These are phyloP conservation scores for Mallotus repandus DNA, from an alignment of 441 rosid genomes.

Conservation along the genomic window DNA sequence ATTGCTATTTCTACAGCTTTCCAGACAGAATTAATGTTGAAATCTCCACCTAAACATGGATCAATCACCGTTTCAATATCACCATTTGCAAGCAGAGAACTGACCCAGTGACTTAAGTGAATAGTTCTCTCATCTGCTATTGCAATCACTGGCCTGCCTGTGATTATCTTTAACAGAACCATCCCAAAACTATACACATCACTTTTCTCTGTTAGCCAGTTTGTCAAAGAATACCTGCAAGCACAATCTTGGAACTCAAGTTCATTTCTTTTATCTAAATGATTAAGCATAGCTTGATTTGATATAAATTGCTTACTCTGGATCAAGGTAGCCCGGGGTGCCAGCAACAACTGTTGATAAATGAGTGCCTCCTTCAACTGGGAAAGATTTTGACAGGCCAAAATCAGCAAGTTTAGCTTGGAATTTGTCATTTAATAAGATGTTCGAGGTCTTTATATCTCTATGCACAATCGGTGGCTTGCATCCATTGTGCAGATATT, in stretches of 20 bases:
- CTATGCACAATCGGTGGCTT: conserved; percentile 42
- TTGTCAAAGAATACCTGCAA: conserved; percentile 17
- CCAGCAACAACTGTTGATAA: conserved; percentile 34
- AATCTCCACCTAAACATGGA: conserved; percentile 44
- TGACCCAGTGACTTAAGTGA: conserved; percentile 49
- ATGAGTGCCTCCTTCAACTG: conserved; percentile 23
- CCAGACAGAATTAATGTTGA: conserved; percentile 43
- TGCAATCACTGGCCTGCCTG: conserved; percentile 37
- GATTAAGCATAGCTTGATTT: neutral
- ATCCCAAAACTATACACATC: conserved; percentile 64
- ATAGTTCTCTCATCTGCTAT: conserved; percentile 19
- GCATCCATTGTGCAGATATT: conserved; percentile 39
- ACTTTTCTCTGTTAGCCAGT: conserved; percentile 35
- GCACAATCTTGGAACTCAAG: neutral
- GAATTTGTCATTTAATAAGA: conserved; percentile 35
- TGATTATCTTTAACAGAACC: conserved; percentile 47
- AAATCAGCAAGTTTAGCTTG: conserved; percentile 46
- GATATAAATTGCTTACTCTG: conserved; percentile 30
- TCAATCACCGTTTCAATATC: conserved; percentile 50
- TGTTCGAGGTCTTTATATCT: conserved; percentile 46
- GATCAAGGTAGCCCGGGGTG: conserved; percentile 47
- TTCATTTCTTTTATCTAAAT: neutral
- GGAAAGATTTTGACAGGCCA: conserved; percentile 35
- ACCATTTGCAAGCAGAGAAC: conserved; percentile 41
- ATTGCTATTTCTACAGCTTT: conserved; percentile 58